Evolutionary conservation across 305 asterid species (phyloP).

Genomic region (Andrographis paniculata): DNA sequence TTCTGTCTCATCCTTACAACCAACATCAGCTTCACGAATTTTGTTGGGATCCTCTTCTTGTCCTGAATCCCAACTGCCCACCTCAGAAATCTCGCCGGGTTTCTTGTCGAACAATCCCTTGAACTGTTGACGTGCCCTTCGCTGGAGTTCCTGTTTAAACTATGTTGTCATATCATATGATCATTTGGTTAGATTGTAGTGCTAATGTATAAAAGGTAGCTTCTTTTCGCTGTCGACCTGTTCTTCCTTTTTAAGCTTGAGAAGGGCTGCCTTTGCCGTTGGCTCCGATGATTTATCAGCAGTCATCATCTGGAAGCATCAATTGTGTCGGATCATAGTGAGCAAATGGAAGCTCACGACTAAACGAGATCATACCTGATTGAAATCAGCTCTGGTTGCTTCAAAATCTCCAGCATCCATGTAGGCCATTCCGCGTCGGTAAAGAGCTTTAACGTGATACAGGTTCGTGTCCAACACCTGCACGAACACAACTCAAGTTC

Average conservation of each 20-base stretch:
- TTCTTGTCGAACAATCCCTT: constrained; percentile 94
- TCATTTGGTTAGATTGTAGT: background rate
- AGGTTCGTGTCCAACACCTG: constrained; percentile 91
- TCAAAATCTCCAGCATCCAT: constrained; percentile 79
- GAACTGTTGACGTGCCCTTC: constrained; percentile 65
- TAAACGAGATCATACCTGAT: constrained; percentile 44
- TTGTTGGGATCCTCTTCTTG: constrained; percentile 30
- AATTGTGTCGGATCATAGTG: background rate
- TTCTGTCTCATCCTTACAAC: constrained; percentile 20
- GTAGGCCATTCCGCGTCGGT: constrained; percentile 96
- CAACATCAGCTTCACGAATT: constrained; percentile 25
- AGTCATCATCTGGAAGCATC: constrained; percentile 54
- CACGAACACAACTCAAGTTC: constrained; percentile 6
- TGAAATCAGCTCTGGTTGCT: constrained; percentile 84
- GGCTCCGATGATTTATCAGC: constrained; percentile 75
- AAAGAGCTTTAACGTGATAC: constrained; percentile 85
- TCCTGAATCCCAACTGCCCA: constrained; percentile 27
- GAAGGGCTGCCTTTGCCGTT: constrained; percentile 76
- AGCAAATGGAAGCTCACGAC: background rate
- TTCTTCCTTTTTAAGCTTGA: constrained; percentile 78
- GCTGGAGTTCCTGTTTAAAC: constrained; percentile 58
- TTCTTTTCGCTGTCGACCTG: constrained; percentile 43
- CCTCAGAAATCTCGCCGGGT: constrained; percentile 89
- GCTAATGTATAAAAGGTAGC: background rate
- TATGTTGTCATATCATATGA: background rate